Conservation (phyloP, 805 yeast genomes). For the Wickerhamiella alocasiicola region DNA sequence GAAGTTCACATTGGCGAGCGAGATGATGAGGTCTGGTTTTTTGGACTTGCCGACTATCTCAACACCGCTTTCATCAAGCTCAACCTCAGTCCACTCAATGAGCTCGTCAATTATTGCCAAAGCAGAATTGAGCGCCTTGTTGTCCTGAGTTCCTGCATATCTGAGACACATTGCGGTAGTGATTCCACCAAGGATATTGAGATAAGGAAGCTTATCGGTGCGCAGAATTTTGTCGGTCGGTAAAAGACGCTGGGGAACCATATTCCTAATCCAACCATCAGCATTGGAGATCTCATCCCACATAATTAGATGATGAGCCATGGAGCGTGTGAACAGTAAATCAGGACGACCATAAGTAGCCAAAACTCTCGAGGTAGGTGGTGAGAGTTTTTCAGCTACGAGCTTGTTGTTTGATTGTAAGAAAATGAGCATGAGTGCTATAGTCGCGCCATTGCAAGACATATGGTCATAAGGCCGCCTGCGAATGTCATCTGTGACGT, state of each 20-base stretch:
- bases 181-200: constrained; percentile 60
- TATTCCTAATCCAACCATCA: constrained; percentile 42
- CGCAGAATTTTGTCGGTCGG: constrained; percentile 28
- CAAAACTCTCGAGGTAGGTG: constrained; percentile 48
- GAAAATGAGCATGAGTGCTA: constrained; percentile 65
- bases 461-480: constrained; percentile 48
- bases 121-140: constrained; percentile 41
- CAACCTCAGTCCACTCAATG: constrained; percentile 27
- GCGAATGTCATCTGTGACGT: constrained; percentile 45
- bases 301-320: constrained; percentile 52
- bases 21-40: constrained; percentile 36
- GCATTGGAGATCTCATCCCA: constrained; percentile 52
- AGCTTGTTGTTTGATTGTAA: constrained; percentile 48
- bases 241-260: constrained; percentile 34
- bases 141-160: constrained; percentile 58
- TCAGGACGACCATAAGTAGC: constrained; percentile 72
- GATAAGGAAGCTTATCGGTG: constrained; percentile 49
- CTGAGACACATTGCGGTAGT: constrained; percentile 63
- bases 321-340: constrained; percentile 48
- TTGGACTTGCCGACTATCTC: constrained; percentile 33
- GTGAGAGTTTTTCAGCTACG: constrained; percentile 47
- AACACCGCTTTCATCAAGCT: constrained; percentile 25
- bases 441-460: constrained; percentile 45
- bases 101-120: constrained; percentile 43
- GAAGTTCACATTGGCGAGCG: constrained; percentile 40